Conservation (phyloP, 176 grass and related monocot genomes). For the Echinochloa phyllopogon region DNA sequence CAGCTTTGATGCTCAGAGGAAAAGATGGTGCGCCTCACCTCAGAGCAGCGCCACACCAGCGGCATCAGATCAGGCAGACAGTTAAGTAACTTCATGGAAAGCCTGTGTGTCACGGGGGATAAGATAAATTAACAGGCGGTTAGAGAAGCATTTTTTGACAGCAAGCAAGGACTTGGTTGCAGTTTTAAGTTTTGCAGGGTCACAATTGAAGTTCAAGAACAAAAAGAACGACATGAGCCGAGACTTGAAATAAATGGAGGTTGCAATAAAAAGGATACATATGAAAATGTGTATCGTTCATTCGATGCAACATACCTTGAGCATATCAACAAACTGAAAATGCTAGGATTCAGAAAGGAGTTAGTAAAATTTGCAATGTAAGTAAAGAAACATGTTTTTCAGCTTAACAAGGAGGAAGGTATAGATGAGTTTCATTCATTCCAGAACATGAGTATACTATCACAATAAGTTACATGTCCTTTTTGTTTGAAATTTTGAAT, state of each 20-base stretch:
- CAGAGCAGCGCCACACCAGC: neutral
- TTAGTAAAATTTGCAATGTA: neutral
- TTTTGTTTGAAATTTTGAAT: neutral
- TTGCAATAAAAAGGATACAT: conserved; percentile 6
- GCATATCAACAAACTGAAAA: neutral
- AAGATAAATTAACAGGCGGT: conserved; percentile 48
- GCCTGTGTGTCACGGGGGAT: conserved; percentile 52
- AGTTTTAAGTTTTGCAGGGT: conserved; percentile 33
- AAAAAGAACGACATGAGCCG: neutral
- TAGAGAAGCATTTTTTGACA: conserved; percentile 41
- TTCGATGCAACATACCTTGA: conserved; percentile 4
- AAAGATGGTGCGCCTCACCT: conserved; percentile 42
- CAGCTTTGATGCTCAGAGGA: conserved; percentile 50
- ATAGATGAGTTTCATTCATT: neutral
- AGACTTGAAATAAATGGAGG: conserved; percentile 14
- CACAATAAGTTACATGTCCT: neutral
- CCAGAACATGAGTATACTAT: neutral
- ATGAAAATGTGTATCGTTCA: neutral
- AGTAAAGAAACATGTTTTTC: too few species aligned
- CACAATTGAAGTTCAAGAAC: conserved; percentile 24
- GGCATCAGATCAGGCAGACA: conserved; percentile 27
- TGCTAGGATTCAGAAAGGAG: neutral
- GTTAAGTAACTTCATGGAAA: conserved; percentile 58
- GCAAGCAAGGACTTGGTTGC: conserved; percentile 31
- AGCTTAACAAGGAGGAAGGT: neutral